Conservation (phyloP, 345 rosid genomes). For the Eucalyptus grandis region DNA sequence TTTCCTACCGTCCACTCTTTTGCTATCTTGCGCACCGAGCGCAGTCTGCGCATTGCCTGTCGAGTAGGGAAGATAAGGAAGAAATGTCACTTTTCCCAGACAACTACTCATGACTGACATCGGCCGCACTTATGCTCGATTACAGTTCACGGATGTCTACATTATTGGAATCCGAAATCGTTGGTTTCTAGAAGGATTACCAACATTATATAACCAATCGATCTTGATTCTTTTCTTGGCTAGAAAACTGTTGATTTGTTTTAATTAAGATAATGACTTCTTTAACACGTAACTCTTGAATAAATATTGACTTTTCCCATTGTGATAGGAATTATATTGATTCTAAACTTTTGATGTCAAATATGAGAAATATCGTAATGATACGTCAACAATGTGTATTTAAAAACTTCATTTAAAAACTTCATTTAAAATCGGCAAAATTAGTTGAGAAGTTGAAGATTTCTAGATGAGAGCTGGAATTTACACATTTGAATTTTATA, state of each 20-base stretch:
- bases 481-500: neutral
- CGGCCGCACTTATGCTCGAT: neutral
- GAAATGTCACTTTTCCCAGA: neutral
- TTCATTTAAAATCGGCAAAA: neutral
- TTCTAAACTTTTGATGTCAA: neutral
- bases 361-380: neutral
- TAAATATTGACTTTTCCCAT: neutral
- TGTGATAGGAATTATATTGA: neutral
- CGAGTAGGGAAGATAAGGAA: neutral
- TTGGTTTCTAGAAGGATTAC: neutral
- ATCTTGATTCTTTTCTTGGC: neutral
- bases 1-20: neutral
- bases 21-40: conserved; percentile 11
- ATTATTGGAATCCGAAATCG: neutral
- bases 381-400: neutral
- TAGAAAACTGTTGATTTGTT: neutral
- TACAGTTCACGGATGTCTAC: neutral
- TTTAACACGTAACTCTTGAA: neutral
- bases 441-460: neutral
- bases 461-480: neutral
- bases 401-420: neutral
- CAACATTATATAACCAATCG: neutral
- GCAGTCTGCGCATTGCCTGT: neutral
- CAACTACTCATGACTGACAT: neutral
- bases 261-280: neutral